phyloP scores from a whole-genome alignment of 805 yeast species.

The Pichia nanzhaoensis region DNA sequence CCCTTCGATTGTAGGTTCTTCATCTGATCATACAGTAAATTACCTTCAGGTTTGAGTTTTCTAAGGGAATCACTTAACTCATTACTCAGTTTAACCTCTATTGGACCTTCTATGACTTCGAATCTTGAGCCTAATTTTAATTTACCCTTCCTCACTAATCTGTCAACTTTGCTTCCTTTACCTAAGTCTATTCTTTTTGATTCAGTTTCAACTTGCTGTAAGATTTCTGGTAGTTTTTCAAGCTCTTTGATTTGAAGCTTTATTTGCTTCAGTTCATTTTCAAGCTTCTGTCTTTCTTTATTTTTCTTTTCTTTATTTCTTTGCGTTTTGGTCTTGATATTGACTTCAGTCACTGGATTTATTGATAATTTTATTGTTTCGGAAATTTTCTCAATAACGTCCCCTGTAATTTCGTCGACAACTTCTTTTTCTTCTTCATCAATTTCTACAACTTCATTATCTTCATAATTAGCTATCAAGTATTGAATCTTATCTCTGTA shows the following conservation, averaged over 20 bases:
- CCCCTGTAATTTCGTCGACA: constrained; percentile 32
- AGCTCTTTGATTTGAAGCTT: constrained; percentile 57
- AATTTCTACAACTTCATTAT: constrained; percentile 44
- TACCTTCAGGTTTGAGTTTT: constrained; percentile 85
- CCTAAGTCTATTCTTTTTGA: constrained; percentile 8
- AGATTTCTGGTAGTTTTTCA: constrained; percentile 41
- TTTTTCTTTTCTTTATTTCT: constrained; percentile 66
- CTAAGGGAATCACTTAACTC: constrained; percentile 84
- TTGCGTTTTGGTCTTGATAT: constrained; percentile 70
- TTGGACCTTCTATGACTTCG: constrained; percentile 35
- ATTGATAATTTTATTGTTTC: constrained; percentile 43
- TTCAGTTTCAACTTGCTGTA: constrained; percentile 19
- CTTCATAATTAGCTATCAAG: constrained; percentile 57
- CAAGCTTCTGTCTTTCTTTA: constrained; percentile 50
- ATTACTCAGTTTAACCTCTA: constrained; percentile 78
- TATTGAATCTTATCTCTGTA: constrained; percentile 58
- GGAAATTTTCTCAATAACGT: constrained; percentile 23
- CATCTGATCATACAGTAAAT: constrained; percentile 74
- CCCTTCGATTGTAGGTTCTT: constrained; percentile 78
- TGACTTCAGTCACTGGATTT: constrained; percentile 60
- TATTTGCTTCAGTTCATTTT: constrained; percentile 46
- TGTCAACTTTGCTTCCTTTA: constrained; percentile 17
- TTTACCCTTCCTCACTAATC: constrained; percentile 27
- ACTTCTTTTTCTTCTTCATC: constrained; percentile 32
- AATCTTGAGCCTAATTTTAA: constrained; percentile 38